These are phyloP conservation scores for Celoporthe dispersa DNA, from an alignment of 2,329 filamentous ascomycete species.

Conservation along the genomic window DNA sequence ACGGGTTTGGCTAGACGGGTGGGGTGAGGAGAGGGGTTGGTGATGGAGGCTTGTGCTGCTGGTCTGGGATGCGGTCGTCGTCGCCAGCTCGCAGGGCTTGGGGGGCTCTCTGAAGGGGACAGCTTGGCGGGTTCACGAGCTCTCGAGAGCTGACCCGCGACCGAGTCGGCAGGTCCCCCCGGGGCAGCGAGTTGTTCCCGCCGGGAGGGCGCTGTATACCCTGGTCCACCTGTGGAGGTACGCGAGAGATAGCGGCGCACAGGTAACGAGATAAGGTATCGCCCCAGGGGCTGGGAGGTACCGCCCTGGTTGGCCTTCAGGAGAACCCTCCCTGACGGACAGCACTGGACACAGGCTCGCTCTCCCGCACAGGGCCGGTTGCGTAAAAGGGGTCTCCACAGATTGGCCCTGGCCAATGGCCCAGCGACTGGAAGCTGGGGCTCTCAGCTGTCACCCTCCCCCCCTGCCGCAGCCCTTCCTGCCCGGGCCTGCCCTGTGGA, in stretches of 20 bases:
- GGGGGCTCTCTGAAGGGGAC: constrained; percentile 21
- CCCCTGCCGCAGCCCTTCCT: neutral
- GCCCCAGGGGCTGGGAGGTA: constrained; percentile 11
- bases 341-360: constrained; percentile 1
- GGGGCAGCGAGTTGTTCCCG: constrained; percentile 16
- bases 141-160: constrained; percentile 23
- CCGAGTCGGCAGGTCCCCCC: constrained; percentile 24
- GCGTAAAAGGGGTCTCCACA: constrained; percentile 11
- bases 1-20: neutral
- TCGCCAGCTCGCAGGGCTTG: constrained; percentile 11
- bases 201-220: constrained; percentile 13
- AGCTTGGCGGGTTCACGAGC: constrained; percentile 30
- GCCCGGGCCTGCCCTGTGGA: neutral
- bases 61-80: constrained; percentile 23
- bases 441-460: neutral
- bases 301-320: constrained; percentile 11
- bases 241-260: constrained; percentile 14
- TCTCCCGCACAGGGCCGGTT: neutral
- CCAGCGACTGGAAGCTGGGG: neutral
- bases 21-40: constrained; percentile 21
- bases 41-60: constrained; percentile 23
- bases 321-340: constrained; percentile 3
- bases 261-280: constrained; percentile 13
- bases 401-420: neutral
- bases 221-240: constrained; percentile 18